Base-by-base conservation (phyloP, 2,329 filamentous ascomycete genomes). In the Fusarium coicis region DNA sequence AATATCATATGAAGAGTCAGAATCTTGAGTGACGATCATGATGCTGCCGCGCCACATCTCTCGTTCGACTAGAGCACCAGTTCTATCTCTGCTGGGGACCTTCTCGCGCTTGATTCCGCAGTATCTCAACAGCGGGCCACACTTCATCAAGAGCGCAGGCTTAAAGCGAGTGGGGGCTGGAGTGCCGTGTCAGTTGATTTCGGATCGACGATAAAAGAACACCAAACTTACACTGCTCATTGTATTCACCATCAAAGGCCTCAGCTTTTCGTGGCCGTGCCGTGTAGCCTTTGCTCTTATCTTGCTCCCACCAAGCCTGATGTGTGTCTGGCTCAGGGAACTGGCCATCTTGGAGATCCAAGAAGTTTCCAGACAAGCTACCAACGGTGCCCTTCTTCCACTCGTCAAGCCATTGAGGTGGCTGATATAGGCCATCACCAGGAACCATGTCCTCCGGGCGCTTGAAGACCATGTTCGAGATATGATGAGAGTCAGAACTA, bases 31-130 rank as follows among this genome's bases (percentile, higher is more conserved):
- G 28, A 99, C 95, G 76, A 99, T 97, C 94, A 99, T 95, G 64
- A 98, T 88, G 68, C 91, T 97, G 10, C 96, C 96, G 80, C 95
- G 90, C 96, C 96, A 99, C 26, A 96, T 91, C 76, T 97, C 94
- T 57, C 90, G 89, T 47, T 94, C 91, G 0, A 78, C 60, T 18
- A 78, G 63, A 4, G 78, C 73, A 72, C 61, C 74, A 18, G 74
- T 65, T 28, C 72, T 78, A 44, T 76, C 77, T 57, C 79, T 75
- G 11, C 70, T 79, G 1, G 84, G 78, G 53, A 83, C 78, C 77
- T 86, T 84, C 82, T 97, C 90, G 43, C 86, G 87, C 44, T 92
- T 90, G 46, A 97, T 90, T 26, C 97, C 96, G 62, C 93, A 96
- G 80, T 97, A 99, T 67, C 96, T 91, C 71, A 99, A 84, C 28